These are phyloP conservation scores for Penicillium odoratum DNA, from an alignment of 495 filamentous ascomycete genomes.

Conservation along the genomic window DNA sequence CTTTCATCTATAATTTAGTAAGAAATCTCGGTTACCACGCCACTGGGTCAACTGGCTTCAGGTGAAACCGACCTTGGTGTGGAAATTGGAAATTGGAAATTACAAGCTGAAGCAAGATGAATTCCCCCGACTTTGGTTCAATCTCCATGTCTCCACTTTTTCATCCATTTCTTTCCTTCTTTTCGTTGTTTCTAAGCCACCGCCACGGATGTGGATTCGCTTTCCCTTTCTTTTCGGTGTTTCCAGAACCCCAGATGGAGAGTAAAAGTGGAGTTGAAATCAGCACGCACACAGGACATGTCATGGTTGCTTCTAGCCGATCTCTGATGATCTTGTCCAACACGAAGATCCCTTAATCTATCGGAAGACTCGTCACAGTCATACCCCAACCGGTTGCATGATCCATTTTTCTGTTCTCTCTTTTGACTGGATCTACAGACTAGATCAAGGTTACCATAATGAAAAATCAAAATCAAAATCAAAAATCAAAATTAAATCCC, in stretches of 20 bases:
- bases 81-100: neutral
- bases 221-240: conserved; percentile 20
- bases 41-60: conserved; percentile 10
- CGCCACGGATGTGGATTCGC: conserved; percentile 25
- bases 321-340: conserved; percentile 9
- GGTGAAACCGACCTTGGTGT: conserved; percentile 11
- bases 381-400: conserved; percentile 18
- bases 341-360: neutral
- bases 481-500: neutral
- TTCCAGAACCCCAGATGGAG: conserved; percentile 36
- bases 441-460: neutral
- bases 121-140: neutral
- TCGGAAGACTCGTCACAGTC: conserved; percentile 20
- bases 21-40: conserved; percentile 19
- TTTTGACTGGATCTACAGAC: neutral
- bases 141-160: conserved; percentile 14
- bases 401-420: too few species aligned
- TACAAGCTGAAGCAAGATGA: too few species aligned
- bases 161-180: conserved; percentile 5
- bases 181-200: conserved; percentile 23
- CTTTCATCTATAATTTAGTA: neutral
- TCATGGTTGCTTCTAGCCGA: conserved; percentile 5
- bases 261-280: neutral
- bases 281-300: conserved; percentile 4
- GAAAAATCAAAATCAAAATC: too few species aligned